These are phyloP conservation scores for Psophocarpus tetragonolobus DNA, from an alignment of 306 rosid species.

Conservation along the genomic window DNA sequence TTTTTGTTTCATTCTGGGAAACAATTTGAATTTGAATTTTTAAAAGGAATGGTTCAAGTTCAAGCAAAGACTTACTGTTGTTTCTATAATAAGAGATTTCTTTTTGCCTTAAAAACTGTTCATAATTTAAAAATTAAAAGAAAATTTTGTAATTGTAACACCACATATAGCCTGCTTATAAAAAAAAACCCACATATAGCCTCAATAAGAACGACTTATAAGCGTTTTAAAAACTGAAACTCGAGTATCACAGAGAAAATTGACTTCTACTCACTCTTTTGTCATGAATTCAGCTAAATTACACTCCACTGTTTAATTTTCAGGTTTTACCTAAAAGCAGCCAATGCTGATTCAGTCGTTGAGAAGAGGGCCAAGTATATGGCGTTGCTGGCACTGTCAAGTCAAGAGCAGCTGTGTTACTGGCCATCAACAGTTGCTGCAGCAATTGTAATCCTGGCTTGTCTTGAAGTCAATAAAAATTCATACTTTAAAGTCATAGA, in stretches of 20 bases:
- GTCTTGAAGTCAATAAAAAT: slow-evolving; percentile 54
- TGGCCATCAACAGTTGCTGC: slow-evolving; percentile 98
- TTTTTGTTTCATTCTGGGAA: not conserved
- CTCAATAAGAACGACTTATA: not conserved
- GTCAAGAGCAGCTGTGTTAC: slow-evolving; percentile 59
- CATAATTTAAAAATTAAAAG: not conserved
- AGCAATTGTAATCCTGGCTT: slow-evolving; percentile 79
- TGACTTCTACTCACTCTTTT: not conserved
- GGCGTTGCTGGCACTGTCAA: slow-evolving; percentile 65
- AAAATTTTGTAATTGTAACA: not conserved
- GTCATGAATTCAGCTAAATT: not conserved
- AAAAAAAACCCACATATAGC: no score
- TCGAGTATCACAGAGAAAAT: slow-evolving; percentile 3
- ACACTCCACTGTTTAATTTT: slow-evolving; percentile 3
- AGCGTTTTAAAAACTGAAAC: not conserved
- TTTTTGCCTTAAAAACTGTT: not conserved
- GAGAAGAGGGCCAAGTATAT: slow-evolving; percentile 77
- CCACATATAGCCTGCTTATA: no score
- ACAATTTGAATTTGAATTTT: slow-evolving; percentile 8
- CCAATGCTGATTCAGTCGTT: slow-evolving; percentile 59
- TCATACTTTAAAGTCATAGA: slow-evolving; percentile 58
- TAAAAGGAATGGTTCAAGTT: not conserved
- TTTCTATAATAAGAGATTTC: not conserved
- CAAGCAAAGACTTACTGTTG: not conserved
- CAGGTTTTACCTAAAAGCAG: slow-evolving; percentile 90